Base-by-base conservation (phyloP, 2,329 filamentous ascomycete genomes). In the Fusarium sp. region DNA sequence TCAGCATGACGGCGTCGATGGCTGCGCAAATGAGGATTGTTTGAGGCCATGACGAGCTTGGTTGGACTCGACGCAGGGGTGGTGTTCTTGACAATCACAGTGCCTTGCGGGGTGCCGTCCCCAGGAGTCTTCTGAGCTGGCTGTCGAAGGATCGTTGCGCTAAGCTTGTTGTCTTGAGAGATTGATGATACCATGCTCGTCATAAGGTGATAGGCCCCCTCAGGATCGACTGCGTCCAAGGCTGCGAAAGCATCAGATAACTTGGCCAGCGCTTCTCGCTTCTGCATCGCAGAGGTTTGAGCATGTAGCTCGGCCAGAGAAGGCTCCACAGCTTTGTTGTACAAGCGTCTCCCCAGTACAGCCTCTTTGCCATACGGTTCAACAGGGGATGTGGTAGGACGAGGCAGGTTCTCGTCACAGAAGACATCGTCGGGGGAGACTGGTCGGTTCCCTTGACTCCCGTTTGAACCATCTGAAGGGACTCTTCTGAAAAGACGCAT, bases 401-500 rank as follows among this genome's bases (percentile, higher is more conserved):
- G 89, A 4, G 89, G 89, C 35, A 87, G 84, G 78, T 94, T 94
- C 80, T 95, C 93, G 74, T 93, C 88, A 68, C 83, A 84, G 58
- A 84, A 83, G 9, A 85, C 79, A 63, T 85, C 83, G 38, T 84
- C 84, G 9, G 83, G 77, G 6, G 84, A 83, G 2, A 78, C 71
- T 8, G 82, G 79, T 18, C 81, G 77, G 35, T 80, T 80, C 5
- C 82, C 65, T 36, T 85, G 83, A 10, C 84, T 83, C 3, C 84
- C 83, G 11, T 82, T 85, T 28, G 86, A 90, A 76, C 87, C 86
- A 77, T 94, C 93, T 0, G 95, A 96, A 2, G 89, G 88, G 2
- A 97, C 94, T 31, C 96, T 91, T 73, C 94, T 93, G 85, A 98
- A 98, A 59, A 97, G 92, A 62, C 95, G 92, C 75, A 97, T 94